Evolutionary conservation across 345 rosid species (phyloP).

Genomic region (Leavenworthia alabamica): DNA sequence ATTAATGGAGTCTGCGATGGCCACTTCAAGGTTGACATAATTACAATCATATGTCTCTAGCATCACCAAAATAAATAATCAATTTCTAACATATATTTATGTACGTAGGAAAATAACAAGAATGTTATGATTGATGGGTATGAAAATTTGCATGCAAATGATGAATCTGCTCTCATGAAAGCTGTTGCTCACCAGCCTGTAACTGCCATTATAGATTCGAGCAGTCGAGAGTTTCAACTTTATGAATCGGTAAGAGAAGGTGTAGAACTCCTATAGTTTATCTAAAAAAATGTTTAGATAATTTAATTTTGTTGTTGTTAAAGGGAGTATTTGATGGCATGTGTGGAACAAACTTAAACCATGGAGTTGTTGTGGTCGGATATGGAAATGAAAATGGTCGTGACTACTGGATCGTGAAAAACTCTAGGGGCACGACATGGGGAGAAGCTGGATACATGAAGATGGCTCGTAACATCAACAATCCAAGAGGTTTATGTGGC

Average conservation of each 20-base stretch:
- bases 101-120: constrained; percentile 36
- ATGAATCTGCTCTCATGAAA: constrained; percentile 56
- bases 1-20: constrained; percentile 13
- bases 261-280: too few species aligned
- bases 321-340: constrained; percentile 16
- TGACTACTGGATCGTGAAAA: constrained; percentile 80
- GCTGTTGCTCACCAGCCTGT: constrained; percentile 63
- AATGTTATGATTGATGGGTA: constrained; percentile 60
- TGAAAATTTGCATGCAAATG: constrained; percentile 44
- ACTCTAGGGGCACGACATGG: constrained; percentile 76
- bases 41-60: too few species aligned
- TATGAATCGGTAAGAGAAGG: constrained; percentile 51
- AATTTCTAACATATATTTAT: constrained; percentile 2
- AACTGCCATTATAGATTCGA: constrained; percentile 68
- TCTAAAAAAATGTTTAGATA: not conserved
- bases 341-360: constrained; percentile 47
- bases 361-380: constrained; percentile 68
- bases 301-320: not conserved
- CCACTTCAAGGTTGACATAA: too few species aligned
- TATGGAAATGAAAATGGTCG: constrained; percentile 56
- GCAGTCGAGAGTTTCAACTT: constrained; percentile 67
- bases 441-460: constrained; percentile 71
- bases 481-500: constrained; percentile 63
- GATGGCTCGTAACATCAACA: constrained; percentile 48
- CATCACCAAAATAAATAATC: not conserved